Evolutionary conservation across 169 alveolate genomes (phyloP).

Genomic region (Condylostoma magnum): DNA sequence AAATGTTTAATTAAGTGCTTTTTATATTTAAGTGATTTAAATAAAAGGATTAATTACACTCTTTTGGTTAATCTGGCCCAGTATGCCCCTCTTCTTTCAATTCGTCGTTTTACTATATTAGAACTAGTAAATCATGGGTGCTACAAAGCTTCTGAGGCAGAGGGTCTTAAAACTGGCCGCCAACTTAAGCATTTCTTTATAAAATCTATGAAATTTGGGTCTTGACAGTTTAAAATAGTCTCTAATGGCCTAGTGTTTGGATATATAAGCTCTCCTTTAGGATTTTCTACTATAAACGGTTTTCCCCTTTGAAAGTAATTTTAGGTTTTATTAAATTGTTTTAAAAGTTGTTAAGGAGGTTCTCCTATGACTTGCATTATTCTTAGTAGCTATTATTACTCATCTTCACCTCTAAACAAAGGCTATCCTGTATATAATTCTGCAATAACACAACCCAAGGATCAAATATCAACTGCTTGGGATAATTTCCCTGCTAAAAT

Average conservation of each 20-base stretch:
- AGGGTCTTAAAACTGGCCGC: slow-evolving; percentile 61
- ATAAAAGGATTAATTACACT: too few relatives aligned
- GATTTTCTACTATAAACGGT: slow-evolving; percentile 46
- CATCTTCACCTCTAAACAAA: slow-evolving; percentile 71
- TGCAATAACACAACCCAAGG: slow-evolving; percentile 68
- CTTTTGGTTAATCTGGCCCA: too few relatives aligned
- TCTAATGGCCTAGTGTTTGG: slow-evolving; percentile 45
- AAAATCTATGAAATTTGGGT: slow-evolving; percentile 48
- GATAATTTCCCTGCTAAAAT: slow-evolving; percentile 64
- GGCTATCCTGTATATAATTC: slow-evolving; percentile 69
- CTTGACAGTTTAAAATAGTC: slow-evolving; percentile 38
- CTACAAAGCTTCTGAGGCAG: slow-evolving; percentile 59
- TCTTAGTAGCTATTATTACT: slow-evolving; percentile 59
- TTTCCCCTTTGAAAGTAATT: slow-evolving; percentile 20
- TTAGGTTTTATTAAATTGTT: background rate
- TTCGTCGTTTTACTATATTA: too few relatives aligned
- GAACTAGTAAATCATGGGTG: slow-evolving; percentile 61
- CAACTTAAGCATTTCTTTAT: slow-evolving; percentile 57
- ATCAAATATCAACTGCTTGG: slow-evolving; percentile 70
- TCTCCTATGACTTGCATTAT: slow-evolving; percentile 67
- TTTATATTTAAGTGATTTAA: too few relatives aligned
- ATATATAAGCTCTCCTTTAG: slow-evolving; percentile 48
- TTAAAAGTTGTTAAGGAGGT: slow-evolving; percentile 56
- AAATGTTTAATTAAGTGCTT: too few relatives aligned
- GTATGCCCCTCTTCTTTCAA: too few relatives aligned